Evolutionary conservation across 1,284 basidiomycete species (phyloP).

Genomic region (Bjerkandera adusta): DNA sequence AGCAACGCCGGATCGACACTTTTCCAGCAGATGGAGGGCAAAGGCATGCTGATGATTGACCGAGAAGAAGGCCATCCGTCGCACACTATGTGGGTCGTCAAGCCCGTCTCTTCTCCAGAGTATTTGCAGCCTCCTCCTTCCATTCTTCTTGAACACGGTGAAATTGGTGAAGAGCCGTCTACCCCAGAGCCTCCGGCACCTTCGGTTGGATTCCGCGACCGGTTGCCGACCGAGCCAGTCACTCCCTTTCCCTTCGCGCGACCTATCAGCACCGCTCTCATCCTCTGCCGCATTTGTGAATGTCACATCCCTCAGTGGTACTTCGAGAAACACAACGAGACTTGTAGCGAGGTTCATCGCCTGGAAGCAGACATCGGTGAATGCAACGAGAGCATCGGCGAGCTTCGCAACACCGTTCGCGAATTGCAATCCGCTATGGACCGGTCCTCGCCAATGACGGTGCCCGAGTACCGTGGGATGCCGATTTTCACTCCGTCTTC

Average conservation of each 20-base stretch:
- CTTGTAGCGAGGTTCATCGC: slow-evolving; percentile 95
- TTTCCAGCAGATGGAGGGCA: slow-evolving; percentile 93
- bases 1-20: slow-evolving; percentile 51
- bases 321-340: slow-evolving; percentile 99
- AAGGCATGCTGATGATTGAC: slow-evolving; percentile 98
- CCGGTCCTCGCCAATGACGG: slow-evolving; percentile 54
- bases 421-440: slow-evolving; percentile 69
- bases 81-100: slow-evolving; percentile 99
- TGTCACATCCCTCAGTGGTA: slow-evolving; percentile 97
- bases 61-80: slow-evolving; percentile 83
- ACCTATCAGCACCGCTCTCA: slow-evolving; percentile 80
- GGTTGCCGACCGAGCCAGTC: slow-evolving; percentile 41
- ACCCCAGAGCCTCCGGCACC: slow-evolving; percentile 31
- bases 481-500: slow-evolving; percentile 72
- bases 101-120: slow-evolving; percentile 74
- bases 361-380: slow-evolving; percentile 94
- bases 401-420: slow-evolving; percentile 81
- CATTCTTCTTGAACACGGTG: slow-evolving; percentile 55
- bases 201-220: slow-evolving; percentile 30
- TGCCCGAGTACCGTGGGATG: slow-evolving; percentile 87
- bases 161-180: slow-evolving; percentile 44
- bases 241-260: slow-evolving; percentile 72
- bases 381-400: slow-evolving; percentile 90
- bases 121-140: slow-evolving; percentile 59
- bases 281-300: slow-evolving; percentile 98